phyloP scores from a whole-genome alignment of 208 protist genomes.

The Zelonia costaricensis region DNA sequence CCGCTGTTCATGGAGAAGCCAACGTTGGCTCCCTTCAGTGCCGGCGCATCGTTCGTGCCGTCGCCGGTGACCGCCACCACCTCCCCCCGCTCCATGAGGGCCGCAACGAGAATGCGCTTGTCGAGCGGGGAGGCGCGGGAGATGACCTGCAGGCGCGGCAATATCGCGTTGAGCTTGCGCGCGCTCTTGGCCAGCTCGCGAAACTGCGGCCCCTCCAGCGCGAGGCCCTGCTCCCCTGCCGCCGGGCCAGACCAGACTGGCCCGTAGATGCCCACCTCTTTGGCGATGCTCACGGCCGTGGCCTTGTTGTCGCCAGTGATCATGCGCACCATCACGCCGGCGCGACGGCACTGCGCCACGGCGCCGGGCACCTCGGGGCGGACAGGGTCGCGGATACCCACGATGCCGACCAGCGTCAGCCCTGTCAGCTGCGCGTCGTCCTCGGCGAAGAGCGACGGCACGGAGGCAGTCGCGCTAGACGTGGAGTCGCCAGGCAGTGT shows the following conservation, averaged over 20 bases:
- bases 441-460: slow-evolving; percentile 41
- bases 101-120: slow-evolving; percentile 86
- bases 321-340: slow-evolving; percentile 97
- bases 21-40: slow-evolving; percentile 98
- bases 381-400: slow-evolving; percentile 95
- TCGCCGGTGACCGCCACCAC: slow-evolving; percentile 96
- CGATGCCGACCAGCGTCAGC: slow-evolving; percentile 61
- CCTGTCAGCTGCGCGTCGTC: slow-evolving; percentile 12
- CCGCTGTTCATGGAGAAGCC: slow-evolving; percentile 96
- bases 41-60: slow-evolving; percentile 97
- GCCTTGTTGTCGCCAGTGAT: slow-evolving; percentile 95
- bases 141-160: slow-evolving; percentile 90
- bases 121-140: slow-evolving; percentile 95
- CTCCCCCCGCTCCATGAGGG: slow-evolving; percentile 69
- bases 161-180: slow-evolving; percentile 43
- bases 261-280: slow-evolving; percentile 33
- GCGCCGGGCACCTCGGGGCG: slow-evolving; percentile 92
- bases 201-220: slow-evolving; percentile 91
- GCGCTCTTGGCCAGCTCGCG: slow-evolving; percentile 70
- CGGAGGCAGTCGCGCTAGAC: slow-evolving; percentile 38
- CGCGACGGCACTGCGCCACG: slow-evolving; percentile 83
- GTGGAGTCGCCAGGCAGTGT: no score
- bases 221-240: slow-evolving; percentile 32
- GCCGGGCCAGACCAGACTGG: slow-evolving; percentile 21
- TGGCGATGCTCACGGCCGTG: slow-evolving; percentile 94